Percentiles rank a stretch among this genome's conserved stretches.
Evolutionary conservation across 2,329 filamentous ascomycete genomes (phyloP).

Genomic region (Calonectria montana): DNA sequence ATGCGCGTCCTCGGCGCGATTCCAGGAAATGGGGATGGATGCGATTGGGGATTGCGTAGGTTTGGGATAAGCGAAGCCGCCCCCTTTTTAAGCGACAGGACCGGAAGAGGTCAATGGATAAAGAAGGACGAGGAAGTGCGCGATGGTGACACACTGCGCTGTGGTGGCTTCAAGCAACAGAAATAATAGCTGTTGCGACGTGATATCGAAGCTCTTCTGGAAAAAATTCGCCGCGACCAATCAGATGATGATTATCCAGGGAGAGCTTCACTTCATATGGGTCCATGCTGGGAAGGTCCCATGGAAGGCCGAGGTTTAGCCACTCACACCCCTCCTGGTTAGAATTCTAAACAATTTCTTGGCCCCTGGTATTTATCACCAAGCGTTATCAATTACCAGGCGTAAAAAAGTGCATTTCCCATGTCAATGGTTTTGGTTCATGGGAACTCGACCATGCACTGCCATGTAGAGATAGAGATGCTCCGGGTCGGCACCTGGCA

Average conservation of each 20-base stretch:
- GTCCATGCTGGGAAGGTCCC: not conserved
- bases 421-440: not conserved
- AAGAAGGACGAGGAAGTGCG: not conserved
- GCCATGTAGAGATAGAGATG: not conserved
- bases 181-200: constrained; percentile 16
- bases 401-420: not conserved
- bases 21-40: not conserved
- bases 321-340: not conserved
- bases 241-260: constrained; percentile 1
- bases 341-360: constrained; percentile 13
- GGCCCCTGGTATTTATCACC: not conserved
- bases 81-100: constrained; percentile 3
- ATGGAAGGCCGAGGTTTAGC: constrained; percentile 37
- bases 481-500: not conserved
- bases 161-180: constrained; percentile 22
- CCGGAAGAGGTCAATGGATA: constrained; percentile 4
- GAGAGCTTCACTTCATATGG: constrained; percentile 3
- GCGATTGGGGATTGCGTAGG: constrained; percentile 8
- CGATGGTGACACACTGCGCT: constrained; percentile 17
- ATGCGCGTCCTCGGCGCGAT: constrained; percentile 10
- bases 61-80: not conserved
- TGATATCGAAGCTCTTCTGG: constrained; percentile 7
- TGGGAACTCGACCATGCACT: not conserved
- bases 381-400: not conserved
- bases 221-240: constrained; percentile 17